A percentile compares a stretch with the other conserved stretches of the same genome.
Conservation (phyloP, 2,329 filamentous ascomycete species). For the Didymella lethalis region DNA sequence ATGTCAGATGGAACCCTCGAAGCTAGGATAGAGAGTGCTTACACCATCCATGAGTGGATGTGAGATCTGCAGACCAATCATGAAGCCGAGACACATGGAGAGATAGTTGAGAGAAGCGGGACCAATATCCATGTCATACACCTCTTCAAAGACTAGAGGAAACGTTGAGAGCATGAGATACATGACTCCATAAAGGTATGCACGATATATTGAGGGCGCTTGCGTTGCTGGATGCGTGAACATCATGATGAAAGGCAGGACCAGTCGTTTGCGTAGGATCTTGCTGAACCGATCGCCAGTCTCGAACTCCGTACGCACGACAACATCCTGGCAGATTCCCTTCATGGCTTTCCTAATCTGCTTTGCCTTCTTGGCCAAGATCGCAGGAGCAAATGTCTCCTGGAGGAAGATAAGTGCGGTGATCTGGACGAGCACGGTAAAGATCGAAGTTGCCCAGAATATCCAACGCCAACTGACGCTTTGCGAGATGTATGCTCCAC, state of each 20-base stretch:
- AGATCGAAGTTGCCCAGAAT: conserved; percentile 72
- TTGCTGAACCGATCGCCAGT: conserved; percentile 37
- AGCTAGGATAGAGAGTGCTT: conserved; percentile 6
- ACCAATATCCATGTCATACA: conserved; percentile 64
- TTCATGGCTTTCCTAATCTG: conserved; percentile 56
- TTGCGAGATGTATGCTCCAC: conserved; percentile 37
- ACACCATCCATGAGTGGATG: conserved; percentile 57
- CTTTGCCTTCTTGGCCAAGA: conserved; percentile 57
- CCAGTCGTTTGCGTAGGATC: conserved; percentile 37
- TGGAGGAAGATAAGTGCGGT: conserved; percentile 66
- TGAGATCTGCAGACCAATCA: conserved; percentile 53
- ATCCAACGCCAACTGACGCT: conserved; percentile 70
- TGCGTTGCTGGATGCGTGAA: conserved; percentile 68
- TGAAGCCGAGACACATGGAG: conserved; percentile 67
- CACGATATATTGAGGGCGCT: conserved; percentile 62
- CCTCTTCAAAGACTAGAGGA: conserved; percentile 62
- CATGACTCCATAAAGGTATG: conserved; percentile 67
- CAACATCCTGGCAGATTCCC: conserved; percentile 21
- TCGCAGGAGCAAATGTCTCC: conserved; percentile 58
- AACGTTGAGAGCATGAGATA: conserved; percentile 71
- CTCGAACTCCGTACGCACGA: conserved; percentile 52
- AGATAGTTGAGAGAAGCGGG: conserved; percentile 70
- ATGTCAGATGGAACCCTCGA: background rate
- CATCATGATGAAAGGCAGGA: conserved; percentile 60
- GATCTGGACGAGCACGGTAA: conserved; percentile 66